These are phyloP conservation scores for Lichina pygmaea DNA, from an alignment of 495 filamentous ascomycete species.

Conservation along the genomic window DNA sequence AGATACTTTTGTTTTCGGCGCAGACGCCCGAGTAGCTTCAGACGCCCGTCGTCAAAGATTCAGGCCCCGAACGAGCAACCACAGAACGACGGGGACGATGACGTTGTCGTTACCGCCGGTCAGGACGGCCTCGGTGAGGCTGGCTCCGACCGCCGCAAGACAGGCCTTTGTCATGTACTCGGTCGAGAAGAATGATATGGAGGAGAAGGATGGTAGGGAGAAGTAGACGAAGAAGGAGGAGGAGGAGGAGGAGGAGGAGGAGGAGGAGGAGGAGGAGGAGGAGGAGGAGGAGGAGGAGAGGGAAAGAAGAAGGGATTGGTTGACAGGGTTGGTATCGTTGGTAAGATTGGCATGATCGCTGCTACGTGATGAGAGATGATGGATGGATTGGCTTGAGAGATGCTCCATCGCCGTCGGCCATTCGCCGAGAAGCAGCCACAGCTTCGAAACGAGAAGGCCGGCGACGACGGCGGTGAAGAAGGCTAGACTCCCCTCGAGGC, in stretches of 20 bases:
- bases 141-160: slow-evolving; percentile 51
- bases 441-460: slow-evolving; percentile 42
- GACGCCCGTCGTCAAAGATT: slow-evolving; percentile 19
- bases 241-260: not conserved
- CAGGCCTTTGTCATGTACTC: slow-evolving; percentile 20
- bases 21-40: not conserved
- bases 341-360: no score
- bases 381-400: no score
- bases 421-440: slow-evolving; percentile 48
- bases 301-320: no score
- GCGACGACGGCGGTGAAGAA: slow-evolving; percentile 55
- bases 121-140: slow-evolving; percentile 78
- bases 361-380: no score
- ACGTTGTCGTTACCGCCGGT: slow-evolving; percentile 99
- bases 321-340: no score
- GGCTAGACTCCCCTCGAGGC: slow-evolving; percentile 67
- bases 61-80: slow-evolving; percentile 63
- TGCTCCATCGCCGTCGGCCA: slow-evolving; percentile 21
- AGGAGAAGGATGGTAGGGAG: not conserved
- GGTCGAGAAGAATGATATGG: slow-evolving; percentile 8
- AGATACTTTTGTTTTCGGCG: no score
- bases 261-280: slow-evolving; percentile 15
- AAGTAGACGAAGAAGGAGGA: slow-evolving; percentile 3
- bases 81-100: slow-evolving; percentile 80
- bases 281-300: not conserved